Evolutionary conservation across 352 stramenopile species (phyloP).

Genomic region (Pythium pyrilobum): DNA sequence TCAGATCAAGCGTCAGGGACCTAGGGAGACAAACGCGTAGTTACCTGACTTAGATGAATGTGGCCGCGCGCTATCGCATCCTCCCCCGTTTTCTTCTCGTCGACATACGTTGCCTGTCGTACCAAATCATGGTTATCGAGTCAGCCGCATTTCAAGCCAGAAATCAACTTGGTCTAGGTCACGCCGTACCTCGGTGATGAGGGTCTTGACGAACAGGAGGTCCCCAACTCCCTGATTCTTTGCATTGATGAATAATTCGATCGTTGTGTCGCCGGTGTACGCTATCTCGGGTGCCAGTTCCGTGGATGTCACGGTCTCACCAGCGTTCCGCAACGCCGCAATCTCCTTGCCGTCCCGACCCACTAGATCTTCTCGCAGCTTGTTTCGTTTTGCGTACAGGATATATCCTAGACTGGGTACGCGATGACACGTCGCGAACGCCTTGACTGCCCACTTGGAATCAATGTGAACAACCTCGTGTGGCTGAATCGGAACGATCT

Average conservation of each 20-base stretch:
- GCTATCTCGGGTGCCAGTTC: constrained; percentile 51
- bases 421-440: constrained; percentile 63
- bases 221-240: constrained; percentile 25
- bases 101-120: constrained; percentile 58
- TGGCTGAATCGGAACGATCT: constrained; percentile 42
- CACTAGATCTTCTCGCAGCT: constrained; percentile 46
- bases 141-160: background rate
- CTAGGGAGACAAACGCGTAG: background rate
- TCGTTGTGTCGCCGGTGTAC: constrained; percentile 80
- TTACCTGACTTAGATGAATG: constrained; percentile 71
- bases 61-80: constrained; percentile 57
- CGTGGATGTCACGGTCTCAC: constrained; percentile 35
- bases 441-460: constrained; percentile 49
- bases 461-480: constrained; percentile 55
- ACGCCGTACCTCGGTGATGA: constrained; percentile 72
- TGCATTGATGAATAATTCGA: constrained; percentile 41
- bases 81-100: constrained; percentile 33
- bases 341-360: constrained; percentile 37
- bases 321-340: constrained; percentile 33
- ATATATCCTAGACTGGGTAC: constrained; percentile 77
- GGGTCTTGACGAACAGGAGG: constrained; percentile 53
- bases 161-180: background rate
- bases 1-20: background rate
- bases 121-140: background rate
- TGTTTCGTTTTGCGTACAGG: constrained; percentile 51